Evolutionary conservation across 345 rosid genomes (phyloP), one percentile per base, ranked within the genome.

Genomic region (Salix viminalis): DNA sequence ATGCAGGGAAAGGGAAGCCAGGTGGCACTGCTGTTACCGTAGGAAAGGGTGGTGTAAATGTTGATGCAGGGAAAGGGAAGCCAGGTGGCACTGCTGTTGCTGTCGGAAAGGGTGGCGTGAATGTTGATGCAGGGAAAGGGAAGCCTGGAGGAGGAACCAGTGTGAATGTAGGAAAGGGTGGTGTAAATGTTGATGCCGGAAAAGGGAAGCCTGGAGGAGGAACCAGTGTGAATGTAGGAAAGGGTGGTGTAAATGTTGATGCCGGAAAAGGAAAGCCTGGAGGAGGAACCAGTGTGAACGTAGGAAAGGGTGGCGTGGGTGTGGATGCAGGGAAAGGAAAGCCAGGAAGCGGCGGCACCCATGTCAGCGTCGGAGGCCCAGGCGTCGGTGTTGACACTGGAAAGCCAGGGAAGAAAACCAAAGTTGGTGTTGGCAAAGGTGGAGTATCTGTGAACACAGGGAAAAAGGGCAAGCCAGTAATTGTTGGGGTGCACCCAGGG

Each of bases 381-480:
- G 87, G 88, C 30, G 89, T 84, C 0, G 83, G 73, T 4, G 94
- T 85, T 46, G 71, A 80, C 75, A 79, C 94, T 0, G 91, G 93
- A 13, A 88, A 82, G 67, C 85, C 89, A 0, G 87, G 83, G 0
- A 76, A 68, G n/a, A 71, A 92, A 70, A 90, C 97, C 75, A 78
- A 52, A 8, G 97, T 90, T 42, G 89, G 89, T 37, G 97, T 90
- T 0, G 97, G 96, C 78, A 90, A 92, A 85, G 96, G 97, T 4
- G 97, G 96, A 65, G 95, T 88, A 42, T 69, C 78, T 11, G 97
- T 89, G 39, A 76, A 18, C 83, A 67, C 91, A 50, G 88, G 91
- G 26, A 76, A 32, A 76, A 91, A 90, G 85, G 96, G 96, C 2
- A 93, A 56, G 83, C 96, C 93, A 0, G 90, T 91, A 0, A 30